Evolutionary conservation across 306 rosid genomes (phyloP).

Genomic region (Prunus mume): DNA sequence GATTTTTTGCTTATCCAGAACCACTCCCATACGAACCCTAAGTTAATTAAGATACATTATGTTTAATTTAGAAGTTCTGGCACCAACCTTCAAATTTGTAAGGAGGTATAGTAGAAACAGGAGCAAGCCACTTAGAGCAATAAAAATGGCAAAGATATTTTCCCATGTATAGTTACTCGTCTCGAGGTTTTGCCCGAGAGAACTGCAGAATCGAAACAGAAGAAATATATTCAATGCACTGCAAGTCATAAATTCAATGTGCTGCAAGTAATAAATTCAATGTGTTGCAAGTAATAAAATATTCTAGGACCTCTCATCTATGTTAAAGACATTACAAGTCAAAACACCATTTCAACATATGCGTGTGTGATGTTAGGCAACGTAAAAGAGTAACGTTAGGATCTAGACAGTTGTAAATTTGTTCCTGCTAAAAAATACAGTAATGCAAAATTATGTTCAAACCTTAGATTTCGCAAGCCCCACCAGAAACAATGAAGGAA

Average conservation of each 20-base stretch:
- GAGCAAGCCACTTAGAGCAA: background rate
- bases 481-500: background rate
- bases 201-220: background rate
- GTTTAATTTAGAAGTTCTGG: no score
- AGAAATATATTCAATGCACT: background rate
- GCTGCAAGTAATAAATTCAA: background rate
- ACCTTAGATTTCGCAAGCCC: conserved; percentile 8
- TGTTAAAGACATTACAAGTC: background rate
- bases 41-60: no score
- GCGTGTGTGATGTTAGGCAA: no score
- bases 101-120: background rate
- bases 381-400: background rate
- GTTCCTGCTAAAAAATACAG: no score
- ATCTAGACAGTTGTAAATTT: background rate
- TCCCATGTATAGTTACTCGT: background rate
- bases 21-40: no score
- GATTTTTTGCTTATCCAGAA: no score
- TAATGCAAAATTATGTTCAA: background rate
- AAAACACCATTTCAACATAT: no score
- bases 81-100: conserved; percentile 9
- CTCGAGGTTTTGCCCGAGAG: background rate
- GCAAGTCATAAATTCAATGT: background rate
- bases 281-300: background rate
- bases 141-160: background rate
- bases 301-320: background rate